Percentiles rank a stretch among this genome's conserved stretches.
Conservation (phyloP, 768 basidiomycete species). For the Leccinum ochraceum region DNA sequence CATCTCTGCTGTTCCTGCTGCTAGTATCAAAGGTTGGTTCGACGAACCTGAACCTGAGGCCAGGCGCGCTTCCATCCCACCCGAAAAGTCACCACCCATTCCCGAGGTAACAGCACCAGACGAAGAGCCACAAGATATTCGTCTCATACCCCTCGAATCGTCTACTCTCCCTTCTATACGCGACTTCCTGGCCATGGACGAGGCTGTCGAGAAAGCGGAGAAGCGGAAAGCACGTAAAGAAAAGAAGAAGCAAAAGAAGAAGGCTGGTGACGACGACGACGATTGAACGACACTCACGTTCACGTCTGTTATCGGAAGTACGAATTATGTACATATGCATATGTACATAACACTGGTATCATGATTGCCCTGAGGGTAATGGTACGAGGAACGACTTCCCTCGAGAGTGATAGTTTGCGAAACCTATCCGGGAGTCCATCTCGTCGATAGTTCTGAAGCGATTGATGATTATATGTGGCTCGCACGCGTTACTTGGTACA, state of each 20-base stretch:
- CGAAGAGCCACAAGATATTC: constrained; percentile 44
- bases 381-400: constrained; percentile 39
- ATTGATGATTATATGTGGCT: neutral
- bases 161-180: constrained; percentile 82
- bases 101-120: constrained; percentile 13
- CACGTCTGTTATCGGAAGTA: neutral
- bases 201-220: constrained; percentile 59
- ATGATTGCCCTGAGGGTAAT: constrained; percentile 5
- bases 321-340: constrained; percentile 3
- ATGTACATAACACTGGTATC: neutral
- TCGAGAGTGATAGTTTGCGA: constrained; percentile 64
- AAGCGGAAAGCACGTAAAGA: constrained; percentile 78
- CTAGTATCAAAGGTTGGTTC: constrained; percentile 45
- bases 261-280: constrained; percentile 27
- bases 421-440: constrained; percentile 67
- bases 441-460: constrained; percentile 66
- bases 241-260: constrained; percentile 55
- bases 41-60: constrained; percentile 38
- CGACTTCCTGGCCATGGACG: constrained; percentile 78
- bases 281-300: constrained; percentile 23
- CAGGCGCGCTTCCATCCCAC: neutral
- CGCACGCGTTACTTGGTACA: constrained; percentile 21
- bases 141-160: constrained; percentile 75
- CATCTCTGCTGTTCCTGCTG: constrained; percentile 6
- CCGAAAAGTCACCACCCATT: constrained; percentile 17